Percentiles rank a stretch among this genome's conserved stretches.
phyloP scores from a whole-genome alignment of 768 basidiomycete genomes.

The Hericium coralloides region DNA sequence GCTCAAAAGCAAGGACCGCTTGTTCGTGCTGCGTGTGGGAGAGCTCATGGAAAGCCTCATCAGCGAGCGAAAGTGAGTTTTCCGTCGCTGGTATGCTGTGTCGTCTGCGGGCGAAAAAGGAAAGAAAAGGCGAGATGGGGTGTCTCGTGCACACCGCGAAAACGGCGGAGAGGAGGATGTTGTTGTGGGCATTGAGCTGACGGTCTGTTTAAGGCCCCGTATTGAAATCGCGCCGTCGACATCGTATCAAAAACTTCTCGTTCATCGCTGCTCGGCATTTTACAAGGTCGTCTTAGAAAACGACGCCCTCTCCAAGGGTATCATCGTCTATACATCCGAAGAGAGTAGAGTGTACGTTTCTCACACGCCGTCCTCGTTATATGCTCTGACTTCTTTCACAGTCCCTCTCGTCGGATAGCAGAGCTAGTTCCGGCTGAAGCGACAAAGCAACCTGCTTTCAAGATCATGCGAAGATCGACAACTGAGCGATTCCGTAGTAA shows the following conservation, averaged over 20 bases:
- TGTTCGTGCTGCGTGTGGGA: conserved; percentile 84
- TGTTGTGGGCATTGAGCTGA: conserved; percentile 4
- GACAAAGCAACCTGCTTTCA: conserved; percentile 64
- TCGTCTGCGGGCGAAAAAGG: not conserved
- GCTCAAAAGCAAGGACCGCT: conserved; percentile 78
- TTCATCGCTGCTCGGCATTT: conserved; percentile 79
- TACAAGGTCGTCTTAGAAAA: conserved; percentile 68
- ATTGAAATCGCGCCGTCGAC: conserved; percentile 62
- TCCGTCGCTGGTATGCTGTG: not conserved
- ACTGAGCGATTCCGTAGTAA: conserved; percentile 46
- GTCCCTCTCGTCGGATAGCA: conserved; percentile 59
- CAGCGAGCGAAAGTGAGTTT: conserved; percentile 57
- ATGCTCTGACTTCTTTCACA: conserved; percentile 23
- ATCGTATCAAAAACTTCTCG: conserved; percentile 77
- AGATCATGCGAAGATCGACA: conserved; percentile 72
- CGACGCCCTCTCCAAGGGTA: conserved; percentile 54
- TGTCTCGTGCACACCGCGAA: not conserved
- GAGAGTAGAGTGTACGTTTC: conserved; percentile 71
- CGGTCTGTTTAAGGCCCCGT: conserved; percentile 35
- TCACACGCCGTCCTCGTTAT: conserved; percentile 3
- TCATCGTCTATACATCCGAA: conserved; percentile 42
- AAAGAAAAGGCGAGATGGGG: not conserved
- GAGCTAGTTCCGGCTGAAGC: conserved; percentile 75
- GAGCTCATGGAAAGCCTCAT: conserved; percentile 80
- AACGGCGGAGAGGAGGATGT: not conserved